Percentiles rank a stretch among this genome's conserved stretches.
Evolutionary conservation across 768 basidiomycete genomes (phyloP).

Genomic region (Xerocomellus amylosporus): DNA sequence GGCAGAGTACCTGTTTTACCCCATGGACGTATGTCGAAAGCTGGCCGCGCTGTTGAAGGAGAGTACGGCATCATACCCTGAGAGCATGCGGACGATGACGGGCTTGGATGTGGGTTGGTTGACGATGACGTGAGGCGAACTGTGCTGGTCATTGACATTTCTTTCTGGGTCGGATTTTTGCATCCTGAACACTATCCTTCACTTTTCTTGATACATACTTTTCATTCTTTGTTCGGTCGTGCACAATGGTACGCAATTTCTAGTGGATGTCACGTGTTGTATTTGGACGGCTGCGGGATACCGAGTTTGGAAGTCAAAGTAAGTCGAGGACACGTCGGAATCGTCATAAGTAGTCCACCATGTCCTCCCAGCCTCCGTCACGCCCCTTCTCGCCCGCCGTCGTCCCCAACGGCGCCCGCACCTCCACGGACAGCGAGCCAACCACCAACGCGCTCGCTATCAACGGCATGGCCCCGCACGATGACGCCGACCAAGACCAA

Average conservation of each 20-base stretch:
- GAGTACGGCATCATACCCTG: slow-evolving; percentile 75
- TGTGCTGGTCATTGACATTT: background rate
- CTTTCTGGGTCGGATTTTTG: background rate
- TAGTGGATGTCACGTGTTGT: slow-evolving; percentile 10
- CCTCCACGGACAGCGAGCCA: slow-evolving; percentile 45
- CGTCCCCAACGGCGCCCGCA: slow-evolving; percentile 24
- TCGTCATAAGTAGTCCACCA: background rate
- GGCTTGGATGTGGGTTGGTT: slow-evolving; percentile 84
- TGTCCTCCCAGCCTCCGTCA: slow-evolving; percentile 29
- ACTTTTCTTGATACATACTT: background rate
- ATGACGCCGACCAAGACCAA: slow-evolving; percentile 42
- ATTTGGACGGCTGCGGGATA: background rate
- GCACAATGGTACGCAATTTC: background rate
- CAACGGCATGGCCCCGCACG: slow-evolving; percentile 36
- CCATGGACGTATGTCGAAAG: slow-evolving; percentile 70
- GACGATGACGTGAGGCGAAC: slow-evolving; percentile 13
- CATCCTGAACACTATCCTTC: background rate
- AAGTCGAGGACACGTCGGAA: slow-evolving; percentile 6
- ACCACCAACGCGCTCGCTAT: slow-evolving; percentile 23
- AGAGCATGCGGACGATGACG: slow-evolving; percentile 73
- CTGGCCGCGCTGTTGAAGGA: slow-evolving; percentile 69
- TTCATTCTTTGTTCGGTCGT: background rate
- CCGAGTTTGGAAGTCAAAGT: slow-evolving; percentile 12
- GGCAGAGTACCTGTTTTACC: slow-evolving; percentile 85
- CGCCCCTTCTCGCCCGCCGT: slow-evolving; percentile 32